A percentile compares a stretch with the other conserved stretches of the same genome.
Evolutionary conservation across 2,329 filamentous ascomycete species (phyloP).

Genomic region (Colletotrichum plurivorum): DNA sequence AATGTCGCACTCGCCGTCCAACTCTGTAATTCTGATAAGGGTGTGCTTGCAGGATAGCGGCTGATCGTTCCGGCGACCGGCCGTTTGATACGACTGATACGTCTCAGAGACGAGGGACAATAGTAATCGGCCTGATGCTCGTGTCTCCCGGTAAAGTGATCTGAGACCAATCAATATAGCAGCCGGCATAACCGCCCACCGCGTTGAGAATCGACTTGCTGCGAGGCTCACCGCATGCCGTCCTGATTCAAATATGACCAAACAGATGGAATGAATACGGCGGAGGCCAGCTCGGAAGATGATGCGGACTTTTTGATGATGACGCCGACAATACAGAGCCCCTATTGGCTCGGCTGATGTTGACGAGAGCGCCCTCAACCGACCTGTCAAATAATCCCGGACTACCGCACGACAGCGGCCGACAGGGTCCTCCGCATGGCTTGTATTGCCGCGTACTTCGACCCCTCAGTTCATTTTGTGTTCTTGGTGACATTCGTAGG

Average conservation of each 20-base stretch:
- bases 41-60: slow-evolving; percentile 4
- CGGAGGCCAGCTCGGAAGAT: not conserved
- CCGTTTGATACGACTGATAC: not conserved
- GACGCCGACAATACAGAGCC: not conserved
- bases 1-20: not conserved
- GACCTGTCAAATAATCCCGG: slow-evolving; percentile 6
- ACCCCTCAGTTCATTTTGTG: not conserved
- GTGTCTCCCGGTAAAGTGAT: slow-evolving; percentile 7
- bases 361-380: not conserved
- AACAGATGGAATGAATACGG: not conserved
- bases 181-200: not conserved
- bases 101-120: not conserved
- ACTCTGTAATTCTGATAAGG: not conserved
- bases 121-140: not conserved
- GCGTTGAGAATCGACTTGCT: not conserved
- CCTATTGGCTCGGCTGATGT: not conserved
- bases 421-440: too few relatives aligned
- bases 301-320: not conserved
- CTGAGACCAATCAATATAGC: slow-evolving; percentile 9
- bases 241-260: not conserved
- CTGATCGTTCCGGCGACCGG: not conserved
- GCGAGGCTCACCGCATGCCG: not conserved
- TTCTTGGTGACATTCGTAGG: not conserved
- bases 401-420: not conserved
- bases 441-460: too few relatives aligned